Evolutionary conservation across 768 basidiomycete species (phyloP).

Genomic region (Sutorius australiensis): DNA sequence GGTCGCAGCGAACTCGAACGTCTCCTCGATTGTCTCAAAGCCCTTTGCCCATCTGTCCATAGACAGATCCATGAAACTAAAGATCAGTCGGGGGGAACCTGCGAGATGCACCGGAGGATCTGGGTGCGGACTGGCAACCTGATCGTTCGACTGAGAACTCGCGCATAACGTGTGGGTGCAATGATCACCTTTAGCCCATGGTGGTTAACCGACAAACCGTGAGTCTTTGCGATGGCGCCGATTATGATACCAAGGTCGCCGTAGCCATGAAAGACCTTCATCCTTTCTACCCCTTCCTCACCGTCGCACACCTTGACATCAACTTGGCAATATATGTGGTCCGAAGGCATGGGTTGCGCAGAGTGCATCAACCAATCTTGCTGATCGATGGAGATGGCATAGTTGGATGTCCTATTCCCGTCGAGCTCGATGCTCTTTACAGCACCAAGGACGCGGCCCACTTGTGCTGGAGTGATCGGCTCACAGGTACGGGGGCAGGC

Average conservation of each 20-base stretch:
- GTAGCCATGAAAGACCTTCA: slow-evolving; percentile 57
- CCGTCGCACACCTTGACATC: slow-evolving; percentile 60
- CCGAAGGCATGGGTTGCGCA: slow-evolving; percentile 3
- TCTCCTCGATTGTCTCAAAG: slow-evolving; percentile 49
- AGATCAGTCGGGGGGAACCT: slow-evolving; percentile 45
- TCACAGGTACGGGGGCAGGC: slow-evolving; percentile 34
- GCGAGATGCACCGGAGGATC: slow-evolving; percentile 46
- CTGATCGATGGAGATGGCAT: slow-evolving; percentile 45
- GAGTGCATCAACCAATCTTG: slow-evolving; percentile 36
- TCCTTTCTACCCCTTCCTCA: slow-evolving; percentile 46
- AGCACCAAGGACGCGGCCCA: slow-evolving; percentile 46
- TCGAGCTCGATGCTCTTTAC: slow-evolving; percentile 43
- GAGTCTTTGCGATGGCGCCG: slow-evolving; percentile 49
- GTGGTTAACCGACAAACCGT: slow-evolving; percentile 46
- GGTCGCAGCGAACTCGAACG: slow-evolving; percentile 56
- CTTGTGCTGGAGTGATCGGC: slow-evolving; percentile 32
- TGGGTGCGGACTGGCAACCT: slow-evolving; percentile 29
- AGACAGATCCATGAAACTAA: slow-evolving; percentile 55
- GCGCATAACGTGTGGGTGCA: not conserved
- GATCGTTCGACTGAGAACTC: slow-evolving; percentile 20
- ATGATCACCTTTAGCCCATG: slow-evolving; percentile 55
- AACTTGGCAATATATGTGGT: slow-evolving; percentile 43
- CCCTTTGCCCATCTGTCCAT: slow-evolving; percentile 49
- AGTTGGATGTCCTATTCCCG: slow-evolving; percentile 59
- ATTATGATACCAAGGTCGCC: slow-evolving; percentile 74